Evolutionary conservation across 768 basidiomycete species (phyloP).

Genomic region (Tylopilus vinaceipallidus): DNA sequence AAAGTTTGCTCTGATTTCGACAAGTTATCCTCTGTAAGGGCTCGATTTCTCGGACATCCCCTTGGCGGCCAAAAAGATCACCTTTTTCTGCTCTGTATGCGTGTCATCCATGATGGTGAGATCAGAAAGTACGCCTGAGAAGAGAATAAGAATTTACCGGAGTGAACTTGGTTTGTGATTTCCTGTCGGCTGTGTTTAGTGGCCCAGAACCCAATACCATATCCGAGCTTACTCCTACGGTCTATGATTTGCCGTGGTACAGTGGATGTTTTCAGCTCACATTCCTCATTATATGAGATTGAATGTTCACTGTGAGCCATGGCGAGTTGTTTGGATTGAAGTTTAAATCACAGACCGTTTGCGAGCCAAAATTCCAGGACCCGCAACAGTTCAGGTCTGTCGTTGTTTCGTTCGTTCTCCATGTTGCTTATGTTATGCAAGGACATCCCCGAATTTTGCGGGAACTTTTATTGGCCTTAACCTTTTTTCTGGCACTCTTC

Average conservation of each 20-base stretch:
- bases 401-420: no score
- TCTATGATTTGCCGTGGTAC: conserved; percentile 9
- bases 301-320: conserved; percentile 22
- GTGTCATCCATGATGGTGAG: neutral
- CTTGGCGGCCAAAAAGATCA: neutral
- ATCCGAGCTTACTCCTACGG: conserved; percentile 11
- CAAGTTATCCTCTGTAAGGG: conserved; percentile 5
- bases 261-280: conserved; percentile 3
- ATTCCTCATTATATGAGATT: neutral
- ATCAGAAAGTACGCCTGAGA: neutral
- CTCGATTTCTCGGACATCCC: neutral
- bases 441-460: no score
- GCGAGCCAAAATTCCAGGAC: neutral
- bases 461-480: no score
- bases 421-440: no score
- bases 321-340: neutral
- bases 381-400: no score
- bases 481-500: no score
- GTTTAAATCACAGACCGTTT: neutral
- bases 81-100: conserved; percentile 15
- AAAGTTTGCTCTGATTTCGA: conserved; percentile 20
- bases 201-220: neutral
- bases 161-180: conserved; percentile 4
- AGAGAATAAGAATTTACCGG: conserved; percentile 11
- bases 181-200: conserved; percentile 10